Evolutionary conservation across 805 yeast genomes (phyloP).

Genomic region (Yarrowia hollandica): DNA sequence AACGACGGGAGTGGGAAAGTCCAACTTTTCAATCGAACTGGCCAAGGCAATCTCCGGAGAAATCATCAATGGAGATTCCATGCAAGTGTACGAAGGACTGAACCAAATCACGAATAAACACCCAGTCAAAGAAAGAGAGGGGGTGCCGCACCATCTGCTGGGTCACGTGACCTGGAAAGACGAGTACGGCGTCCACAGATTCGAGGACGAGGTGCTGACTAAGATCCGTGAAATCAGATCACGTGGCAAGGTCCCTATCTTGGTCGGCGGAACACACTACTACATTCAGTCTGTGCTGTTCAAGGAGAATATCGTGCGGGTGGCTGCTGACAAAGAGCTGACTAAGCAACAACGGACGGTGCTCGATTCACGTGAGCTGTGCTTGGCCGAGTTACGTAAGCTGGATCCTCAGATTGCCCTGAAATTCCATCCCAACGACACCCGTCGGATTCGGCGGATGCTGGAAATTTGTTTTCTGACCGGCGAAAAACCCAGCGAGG

Average conservation of each 20-base stretch:
- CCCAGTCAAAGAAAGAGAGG: constrained; percentile 73
- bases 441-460: constrained; percentile 73
- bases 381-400: neutral
- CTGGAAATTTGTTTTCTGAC: constrained; percentile 74
- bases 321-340: constrained; percentile 30
- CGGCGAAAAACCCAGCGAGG: constrained; percentile 65
- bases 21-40: constrained; percentile 76
- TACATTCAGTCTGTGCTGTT: constrained; percentile 78
- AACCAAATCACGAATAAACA: constrained; percentile 90
- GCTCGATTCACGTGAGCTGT: constrained; percentile 48
- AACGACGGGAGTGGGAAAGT: constrained; percentile 96
- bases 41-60: constrained; percentile 82
- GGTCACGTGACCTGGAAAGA: constrained; percentile 79
- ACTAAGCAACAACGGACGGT: constrained; percentile 45
- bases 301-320: constrained; percentile 51
- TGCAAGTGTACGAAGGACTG: constrained; percentile 82
- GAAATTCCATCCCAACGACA: constrained; percentile 91
- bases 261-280: constrained; percentile 96
- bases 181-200: constrained; percentile 78
- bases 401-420: constrained; percentile 71
- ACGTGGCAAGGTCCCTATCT: constrained; percentile 74
- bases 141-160: constrained; percentile 82
- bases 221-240: constrained; percentile 62
- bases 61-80: constrained; percentile 91
- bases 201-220: constrained; percentile 65